Conservation (phyloP, 495 filamentous ascomycete species). For the Xylaria venustula region DNA sequence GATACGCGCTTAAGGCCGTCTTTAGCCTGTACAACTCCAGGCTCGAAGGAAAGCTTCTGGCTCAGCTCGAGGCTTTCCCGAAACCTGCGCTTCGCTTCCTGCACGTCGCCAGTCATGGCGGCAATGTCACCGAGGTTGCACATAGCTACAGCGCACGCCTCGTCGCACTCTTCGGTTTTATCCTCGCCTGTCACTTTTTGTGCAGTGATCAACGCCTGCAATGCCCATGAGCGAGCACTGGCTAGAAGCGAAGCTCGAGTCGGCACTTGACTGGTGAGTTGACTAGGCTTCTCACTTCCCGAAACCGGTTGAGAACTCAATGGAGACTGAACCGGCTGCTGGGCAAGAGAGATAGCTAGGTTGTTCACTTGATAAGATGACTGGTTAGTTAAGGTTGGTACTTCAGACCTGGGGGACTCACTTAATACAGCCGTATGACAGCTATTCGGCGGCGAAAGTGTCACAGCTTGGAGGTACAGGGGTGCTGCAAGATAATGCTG, state of each 20-base stretch:
- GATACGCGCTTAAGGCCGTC: conserved; percentile 54
- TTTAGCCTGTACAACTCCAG: conserved; percentile 61
- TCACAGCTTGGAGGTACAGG: conserved; percentile 81
- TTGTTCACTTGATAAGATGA: conserved; percentile 60
- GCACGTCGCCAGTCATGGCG: conserved; percentile 60
- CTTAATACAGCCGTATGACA: conserved; percentile 70
- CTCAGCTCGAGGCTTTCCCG: conserved; percentile 63
- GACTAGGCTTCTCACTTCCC: conserved; percentile 16
- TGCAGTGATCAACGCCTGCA: conserved; percentile 26
- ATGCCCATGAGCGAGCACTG: conserved; percentile 29
- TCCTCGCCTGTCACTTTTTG: conserved; percentile 42
- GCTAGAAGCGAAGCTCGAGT: conserved; percentile 48
- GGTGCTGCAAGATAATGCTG: conserved; percentile 78
- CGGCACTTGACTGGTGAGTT: conserved; percentile 29
- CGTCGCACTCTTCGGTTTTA: conserved; percentile 78
- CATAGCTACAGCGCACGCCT: conserved; percentile 79
- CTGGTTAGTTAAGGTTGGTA: not conserved
- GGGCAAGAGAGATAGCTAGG: conserved; percentile 62
- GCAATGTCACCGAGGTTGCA: conserved; percentile 85
- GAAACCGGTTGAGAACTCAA: conserved; percentile 24
- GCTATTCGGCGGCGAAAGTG: conserved; percentile 56
- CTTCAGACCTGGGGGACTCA: conserved; percentile 33
- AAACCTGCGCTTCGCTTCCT: conserved; percentile 63
- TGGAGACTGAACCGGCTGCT: conserved; percentile 54
- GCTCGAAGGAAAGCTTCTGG: conserved; percentile 60